phyloP scores from a whole-genome alignment of 2,329 filamentous ascomycete genomes.

The Chaetothyriales sp. region DNA sequence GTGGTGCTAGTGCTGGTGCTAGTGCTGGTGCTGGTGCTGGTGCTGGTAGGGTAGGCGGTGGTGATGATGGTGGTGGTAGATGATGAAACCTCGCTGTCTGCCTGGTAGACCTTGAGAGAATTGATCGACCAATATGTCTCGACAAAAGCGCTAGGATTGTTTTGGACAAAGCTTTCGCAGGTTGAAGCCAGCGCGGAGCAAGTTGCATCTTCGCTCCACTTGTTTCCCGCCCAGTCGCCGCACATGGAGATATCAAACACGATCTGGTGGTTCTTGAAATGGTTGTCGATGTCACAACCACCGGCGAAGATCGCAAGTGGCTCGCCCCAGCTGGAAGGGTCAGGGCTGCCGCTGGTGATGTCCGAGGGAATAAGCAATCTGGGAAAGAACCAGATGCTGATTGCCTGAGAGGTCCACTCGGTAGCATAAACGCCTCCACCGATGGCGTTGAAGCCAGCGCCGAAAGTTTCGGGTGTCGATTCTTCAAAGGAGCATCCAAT shows the following conservation, averaged over 20 bases:
- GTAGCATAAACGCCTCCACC: constrained; percentile 59
- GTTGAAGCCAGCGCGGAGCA: constrained; percentile 47
- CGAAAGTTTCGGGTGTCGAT: constrained; percentile 41
- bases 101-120: constrained; percentile 13
- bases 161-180: constrained; percentile 57
- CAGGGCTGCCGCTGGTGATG: constrained; percentile 43
- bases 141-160: constrained; percentile 53
- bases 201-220: constrained; percentile 44
- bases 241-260: constrained; percentile 76
- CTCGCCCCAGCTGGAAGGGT: constrained; percentile 51
- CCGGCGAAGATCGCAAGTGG: constrained; percentile 56
- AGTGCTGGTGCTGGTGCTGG: background rate
- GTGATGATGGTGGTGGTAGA: background rate
- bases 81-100: constrained; percentile 4
- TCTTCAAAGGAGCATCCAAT: constrained; percentile 47
- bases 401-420: constrained; percentile 58
- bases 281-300: constrained; percentile 50
- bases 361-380: constrained; percentile 49
- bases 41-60: background rate
- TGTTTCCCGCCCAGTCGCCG: constrained; percentile 70
- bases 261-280: constrained; percentile 60
- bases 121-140: constrained; percentile 39
- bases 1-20: no score
- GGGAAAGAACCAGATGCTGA: constrained; percentile 72
- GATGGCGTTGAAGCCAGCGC: constrained; percentile 53